phyloP scores from a whole-genome alignment of 2,329 filamentous ascomycete genomes.

The Colletotrichum salicis region DNA sequence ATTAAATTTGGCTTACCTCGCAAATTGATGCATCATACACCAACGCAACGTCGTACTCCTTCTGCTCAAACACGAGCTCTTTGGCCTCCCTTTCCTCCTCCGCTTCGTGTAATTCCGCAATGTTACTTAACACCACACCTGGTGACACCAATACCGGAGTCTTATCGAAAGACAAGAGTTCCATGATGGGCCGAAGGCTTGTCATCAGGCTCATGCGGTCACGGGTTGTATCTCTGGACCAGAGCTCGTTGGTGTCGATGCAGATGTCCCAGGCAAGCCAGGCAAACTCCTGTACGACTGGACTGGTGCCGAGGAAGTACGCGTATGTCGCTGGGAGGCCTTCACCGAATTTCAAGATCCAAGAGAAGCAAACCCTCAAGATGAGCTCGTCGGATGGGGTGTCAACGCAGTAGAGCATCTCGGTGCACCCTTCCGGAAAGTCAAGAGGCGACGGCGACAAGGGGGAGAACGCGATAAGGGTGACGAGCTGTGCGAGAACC shows the following conservation, averaged over 20 bases:
- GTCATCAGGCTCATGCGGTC: background rate
- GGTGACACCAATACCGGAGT: background rate
- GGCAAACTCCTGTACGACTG: constrained; percentile 10
- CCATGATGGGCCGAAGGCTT: background rate
- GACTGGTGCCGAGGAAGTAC: constrained; percentile 4
- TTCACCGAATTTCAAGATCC: background rate
- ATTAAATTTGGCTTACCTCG: background rate
- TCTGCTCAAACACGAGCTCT: background rate
- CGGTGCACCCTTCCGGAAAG: background rate
- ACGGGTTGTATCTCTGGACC: background rate
- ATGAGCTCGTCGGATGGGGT: background rate
- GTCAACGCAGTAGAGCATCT: background rate
- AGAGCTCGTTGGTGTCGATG: background rate
- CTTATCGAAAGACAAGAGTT: background rate
- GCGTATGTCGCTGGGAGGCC: background rate
- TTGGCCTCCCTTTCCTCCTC: constrained; percentile 2
- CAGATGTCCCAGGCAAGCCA: background rate
- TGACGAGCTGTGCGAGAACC: constrained; percentile 35
- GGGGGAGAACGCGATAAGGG: constrained; percentile 33
- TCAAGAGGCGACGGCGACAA: background rate
- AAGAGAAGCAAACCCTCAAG: background rate
- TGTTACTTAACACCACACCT: background rate
- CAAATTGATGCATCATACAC: background rate
- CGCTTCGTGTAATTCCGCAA: background rate
- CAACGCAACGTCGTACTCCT: background rate